Evolutionary conservation across 371 early-diverging fungal species (phyloP), one percentile per base, ranked within the genome.

Genomic region (Edhazardia aedis): DNA sequence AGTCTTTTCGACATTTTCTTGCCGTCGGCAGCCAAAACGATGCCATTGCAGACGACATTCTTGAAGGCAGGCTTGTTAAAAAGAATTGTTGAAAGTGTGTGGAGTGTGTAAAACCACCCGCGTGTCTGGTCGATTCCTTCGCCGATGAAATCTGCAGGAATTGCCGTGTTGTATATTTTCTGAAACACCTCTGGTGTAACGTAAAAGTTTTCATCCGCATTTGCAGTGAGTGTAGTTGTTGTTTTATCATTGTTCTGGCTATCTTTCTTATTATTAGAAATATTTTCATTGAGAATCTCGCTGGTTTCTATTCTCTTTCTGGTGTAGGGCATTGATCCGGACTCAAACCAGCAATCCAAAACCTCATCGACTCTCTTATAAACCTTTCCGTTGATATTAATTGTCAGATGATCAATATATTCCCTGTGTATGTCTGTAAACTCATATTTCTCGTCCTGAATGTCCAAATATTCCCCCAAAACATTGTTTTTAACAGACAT

Each of bases 41-140:
- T 76, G 44, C 99, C 99, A 72, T 86, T 90, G 55, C 86, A 93
- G 75, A 99, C 88, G 60, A 94, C 79, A 75, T 99, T 99, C 78
- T 88, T 88, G 75, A 86, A 93, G 25, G 99, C 87, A n/a, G 98
- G 88, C 62, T 79, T 77, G 68, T 86, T 83, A 65, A 92, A 90
- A 59, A 99, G 75, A 68, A 92, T 86, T n/a, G 90, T 88, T 33
- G 91, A 88, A 49, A 99, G 78, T 6, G 95, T 95, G 68, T 92
- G 77, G 22, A 99, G 78, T 22, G 99, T 93, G 74, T 99, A 99
- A 82, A 99, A 99, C 99, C 99, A 99, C 55, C 99, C 99, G 63
- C 99, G 82, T 47, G 96, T 96, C 77, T 99, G 98, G 71, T 99
- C 99, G 44, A 96, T 75, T 62, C 99, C 99, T 76, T 99, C 99